phyloP scores from a whole-genome alignment of 2,329 filamentous ascomycete species.

The Aphanocladium album region DNA sequence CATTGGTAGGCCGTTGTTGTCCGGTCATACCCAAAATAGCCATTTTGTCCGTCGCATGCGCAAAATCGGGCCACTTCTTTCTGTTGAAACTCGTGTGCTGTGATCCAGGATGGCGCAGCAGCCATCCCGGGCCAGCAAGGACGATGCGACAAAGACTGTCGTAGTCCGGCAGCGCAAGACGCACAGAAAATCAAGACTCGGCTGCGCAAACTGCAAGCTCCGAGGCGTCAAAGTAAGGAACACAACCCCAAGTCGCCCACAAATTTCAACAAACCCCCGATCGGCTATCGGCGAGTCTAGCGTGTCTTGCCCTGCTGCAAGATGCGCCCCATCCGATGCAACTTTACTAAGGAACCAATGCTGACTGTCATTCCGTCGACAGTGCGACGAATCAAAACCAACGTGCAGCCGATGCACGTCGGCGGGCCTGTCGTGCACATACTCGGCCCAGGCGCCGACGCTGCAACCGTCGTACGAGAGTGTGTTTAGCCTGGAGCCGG shows the following conservation, averaged over 20 bases:
- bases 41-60: too few relatives aligned
- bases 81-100: conserved; percentile 21
- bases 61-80: conserved; percentile 12
- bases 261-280: background rate
- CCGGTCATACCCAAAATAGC: too few relatives aligned
- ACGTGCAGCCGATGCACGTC: conserved; percentile 1
- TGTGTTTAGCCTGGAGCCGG: background rate
- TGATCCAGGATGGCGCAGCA: background rate
- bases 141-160: background rate
- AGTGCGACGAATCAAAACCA: conserved; percentile 8
- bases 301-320: background rate
- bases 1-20: too few relatives aligned
- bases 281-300: background rate
- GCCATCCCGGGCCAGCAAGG: background rate
- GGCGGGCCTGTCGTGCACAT: background rate
- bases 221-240: conserved; percentile 4
- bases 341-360: too few relatives aligned
- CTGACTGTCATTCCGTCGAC: background rate
- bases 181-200: background rate
- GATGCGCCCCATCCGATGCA: background rate
- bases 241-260: background rate
- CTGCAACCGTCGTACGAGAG: conserved; percentile 2
- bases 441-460: background rate
- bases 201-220: conserved; percentile 5
- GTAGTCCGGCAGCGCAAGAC: conserved; percentile 2